Base-by-base conservation (phyloP, 768 basidiomycete genomes). In the Crucibulum laeve region DNA sequence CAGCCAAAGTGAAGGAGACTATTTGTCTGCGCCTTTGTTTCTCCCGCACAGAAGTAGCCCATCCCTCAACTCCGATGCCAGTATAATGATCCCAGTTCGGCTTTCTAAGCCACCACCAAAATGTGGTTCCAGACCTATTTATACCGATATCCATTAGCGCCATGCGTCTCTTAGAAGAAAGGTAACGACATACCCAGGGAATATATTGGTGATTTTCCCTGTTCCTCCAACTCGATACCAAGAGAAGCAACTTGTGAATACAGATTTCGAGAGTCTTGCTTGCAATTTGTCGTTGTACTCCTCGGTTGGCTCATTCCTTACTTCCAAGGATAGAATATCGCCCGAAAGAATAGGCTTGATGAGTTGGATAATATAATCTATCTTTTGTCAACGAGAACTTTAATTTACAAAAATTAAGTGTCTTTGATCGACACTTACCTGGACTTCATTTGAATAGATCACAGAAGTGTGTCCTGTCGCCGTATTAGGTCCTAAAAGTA, bases 381-480 rank as follows among this genome's bases (percentile, higher is more conserved):
- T 58, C 74, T 75, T 8, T 8, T 38, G 3, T 42, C 15, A 4
- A 4, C 26, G 19, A 38, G 22, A 38, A 5, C 22, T 33, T 25
- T 7, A 11, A 11, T 10, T 7, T 25, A 8, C 14, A 10, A 22
- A 13, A 39, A 17, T 34, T 22, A 21, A 14, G 15, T 34, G 39
- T 25, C 23, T 5, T 18, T 38, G 15, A 21, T 36, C 7, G 26
- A 13, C 3, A 32, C 50, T 17, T 14, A 69, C 72, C 59, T 74
- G 72, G n/a, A 59, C 49, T 49, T 76, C 74, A 23, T 67, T 62
- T 21, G 60, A 60, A 51, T 66, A 71, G 14, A 73, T 49, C n/a
- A 71, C 63, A 8, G 73, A 73, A 4, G 65, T 69, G 49, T 73
- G 67, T 1, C 71, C 74, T 23, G 72, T 70, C 4, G 53, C 51